Evolutionary conservation across 2,329 filamentous ascomycete species (phyloP).

Genomic region (Daldinia sp.): DNA sequence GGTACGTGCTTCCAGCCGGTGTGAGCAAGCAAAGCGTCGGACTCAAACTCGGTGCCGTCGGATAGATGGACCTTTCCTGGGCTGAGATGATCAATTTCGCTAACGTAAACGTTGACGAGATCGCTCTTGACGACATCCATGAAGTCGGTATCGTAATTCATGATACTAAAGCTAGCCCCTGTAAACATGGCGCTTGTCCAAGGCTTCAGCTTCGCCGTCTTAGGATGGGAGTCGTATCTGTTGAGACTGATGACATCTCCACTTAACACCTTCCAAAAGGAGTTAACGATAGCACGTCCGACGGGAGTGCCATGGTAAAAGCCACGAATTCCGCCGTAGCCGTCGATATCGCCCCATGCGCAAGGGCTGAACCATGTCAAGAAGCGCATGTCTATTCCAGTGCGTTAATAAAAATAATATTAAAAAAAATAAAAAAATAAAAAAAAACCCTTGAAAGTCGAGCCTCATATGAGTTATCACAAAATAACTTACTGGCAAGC

Average conservation of each 20-base stretch:
- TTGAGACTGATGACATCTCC: conserved; percentile 63
- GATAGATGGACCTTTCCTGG: conserved; percentile 54
- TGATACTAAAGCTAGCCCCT: conserved; percentile 64
- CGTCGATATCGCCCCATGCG: conserved; percentile 72
- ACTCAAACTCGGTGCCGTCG: conserved; percentile 51
- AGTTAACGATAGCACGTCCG: conserved; percentile 62
- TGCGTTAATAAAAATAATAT: conserved; percentile 8
- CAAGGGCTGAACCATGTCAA: conserved; percentile 80
- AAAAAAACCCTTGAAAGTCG: no score
- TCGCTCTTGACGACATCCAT: conserved; percentile 63
- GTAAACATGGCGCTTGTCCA: conserved; percentile 62
- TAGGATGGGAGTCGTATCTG: conserved; percentile 62
- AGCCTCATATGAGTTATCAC: background rate
- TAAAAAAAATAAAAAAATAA: no score
- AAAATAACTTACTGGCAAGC: conserved; percentile 51
- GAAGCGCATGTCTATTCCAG: conserved; percentile 62
- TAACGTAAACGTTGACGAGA: conserved; percentile 62
- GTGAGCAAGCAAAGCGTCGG: conserved; percentile 61
- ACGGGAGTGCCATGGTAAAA: conserved; percentile 66
- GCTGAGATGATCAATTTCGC: conserved; percentile 60
- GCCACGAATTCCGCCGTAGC: conserved; percentile 60
- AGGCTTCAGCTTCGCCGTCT: conserved; percentile 62
- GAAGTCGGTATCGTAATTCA: conserved; percentile 65
- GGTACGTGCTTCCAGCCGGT: conserved; percentile 63
- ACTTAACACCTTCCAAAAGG: conserved; percentile 66